Evolutionary conservation across 306 rosid species (phyloP).

Genomic region (Castanea crenata): DNA sequence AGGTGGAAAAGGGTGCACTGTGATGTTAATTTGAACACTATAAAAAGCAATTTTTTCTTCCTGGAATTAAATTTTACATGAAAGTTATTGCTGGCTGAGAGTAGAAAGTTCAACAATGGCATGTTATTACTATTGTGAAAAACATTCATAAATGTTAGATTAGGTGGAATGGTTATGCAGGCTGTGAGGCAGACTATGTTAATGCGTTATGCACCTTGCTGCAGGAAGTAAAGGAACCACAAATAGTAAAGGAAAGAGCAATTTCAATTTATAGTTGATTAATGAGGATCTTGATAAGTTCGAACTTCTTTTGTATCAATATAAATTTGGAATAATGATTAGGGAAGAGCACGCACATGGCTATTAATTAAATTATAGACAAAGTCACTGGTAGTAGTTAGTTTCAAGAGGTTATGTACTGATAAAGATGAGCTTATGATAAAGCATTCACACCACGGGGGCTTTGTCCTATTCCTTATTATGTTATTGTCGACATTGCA

Average conservation of each 20-base stretch:
- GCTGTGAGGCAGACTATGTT: no score
- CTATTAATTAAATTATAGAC: conserved; percentile 7
- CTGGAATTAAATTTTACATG: neutral
- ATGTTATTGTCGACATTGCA: conserved; percentile 9
- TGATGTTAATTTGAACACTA: neutral
- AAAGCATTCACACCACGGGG: conserved; percentile 24
- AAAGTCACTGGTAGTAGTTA: conserved; percentile 8
- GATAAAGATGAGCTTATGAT: conserved; percentile 24
- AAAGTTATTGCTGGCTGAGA: neutral
- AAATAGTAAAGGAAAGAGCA: neutral
- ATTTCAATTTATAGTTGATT: neutral
- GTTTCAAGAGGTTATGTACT: conserved; percentile 13
- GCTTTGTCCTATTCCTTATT: neutral
- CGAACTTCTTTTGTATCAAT: neutral
- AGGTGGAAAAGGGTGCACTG: neutral
- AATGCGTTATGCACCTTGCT: neutral
- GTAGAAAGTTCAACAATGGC: neutral
- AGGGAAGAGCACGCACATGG: conserved; percentile 53
- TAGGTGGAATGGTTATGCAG: no score
- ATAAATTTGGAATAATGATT: conserved; percentile 11
- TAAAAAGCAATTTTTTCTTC: neutral
- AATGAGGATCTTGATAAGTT: neutral
- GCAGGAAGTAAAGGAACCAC: neutral
- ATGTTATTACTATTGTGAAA: neutral
- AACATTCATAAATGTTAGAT: no score